Evolutionary conservation across 441 rosid species (phyloP).

Genomic region (Flueggea neowawraea): DNA sequence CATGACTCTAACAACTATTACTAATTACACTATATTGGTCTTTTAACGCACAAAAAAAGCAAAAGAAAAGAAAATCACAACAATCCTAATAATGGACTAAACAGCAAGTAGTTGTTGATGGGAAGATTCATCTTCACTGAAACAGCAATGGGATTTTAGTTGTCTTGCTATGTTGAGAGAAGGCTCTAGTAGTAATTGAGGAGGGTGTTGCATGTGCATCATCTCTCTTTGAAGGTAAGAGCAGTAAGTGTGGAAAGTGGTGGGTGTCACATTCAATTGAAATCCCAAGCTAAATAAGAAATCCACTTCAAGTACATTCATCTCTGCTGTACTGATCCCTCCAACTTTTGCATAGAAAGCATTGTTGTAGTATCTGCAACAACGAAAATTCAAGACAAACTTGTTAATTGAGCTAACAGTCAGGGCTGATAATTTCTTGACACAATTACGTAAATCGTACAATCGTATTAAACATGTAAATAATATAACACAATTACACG

Average conservation of each 20-base stretch:
- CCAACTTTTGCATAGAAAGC: constrained; percentile 83
- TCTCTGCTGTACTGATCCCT: constrained; percentile 78
- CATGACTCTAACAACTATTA: constrained; percentile 7
- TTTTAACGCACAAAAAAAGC: constrained; percentile 3
- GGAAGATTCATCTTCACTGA: constrained; percentile 54
- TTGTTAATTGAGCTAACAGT: no score
- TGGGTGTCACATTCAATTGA: constrained; percentile 67
- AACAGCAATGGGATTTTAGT: constrained; percentile 24
- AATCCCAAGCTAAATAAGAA: constrained; percentile 79
- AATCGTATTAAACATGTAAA: no score
- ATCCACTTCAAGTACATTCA: constrained; percentile 87
- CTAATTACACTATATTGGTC: not conserved
- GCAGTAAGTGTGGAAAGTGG: constrained; percentile 55
- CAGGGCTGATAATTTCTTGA: no score
- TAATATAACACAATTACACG: no score
- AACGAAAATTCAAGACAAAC: not conserved
- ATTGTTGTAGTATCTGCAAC: constrained; percentile 70
- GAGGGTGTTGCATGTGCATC: constrained; percentile 43
- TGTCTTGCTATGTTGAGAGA: constrained; percentile 18
- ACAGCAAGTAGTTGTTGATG: constrained; percentile 56
- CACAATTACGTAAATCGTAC: no score
- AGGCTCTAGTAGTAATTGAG: constrained; percentile 15
- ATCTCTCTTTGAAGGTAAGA: constrained; percentile 58
- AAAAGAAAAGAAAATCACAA: no score
- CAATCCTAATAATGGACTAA: constrained; percentile 8